Percentiles rank a stretch among this genome's conserved stretches.
phyloP scores from a whole-genome alignment of 176 grass and related monocot species.

The Elymus sibiricus region DNA sequence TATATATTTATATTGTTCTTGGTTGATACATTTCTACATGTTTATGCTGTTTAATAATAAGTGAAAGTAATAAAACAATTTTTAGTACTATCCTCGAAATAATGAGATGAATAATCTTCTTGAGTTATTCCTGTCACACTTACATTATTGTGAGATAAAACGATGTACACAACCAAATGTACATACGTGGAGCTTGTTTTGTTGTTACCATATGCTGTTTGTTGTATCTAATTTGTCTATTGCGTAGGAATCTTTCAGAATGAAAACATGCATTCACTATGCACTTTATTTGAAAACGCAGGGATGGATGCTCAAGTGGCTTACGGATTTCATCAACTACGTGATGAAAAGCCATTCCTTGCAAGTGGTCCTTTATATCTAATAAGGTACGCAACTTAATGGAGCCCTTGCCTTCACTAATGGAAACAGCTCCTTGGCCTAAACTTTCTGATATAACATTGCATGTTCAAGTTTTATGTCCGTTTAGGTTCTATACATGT shows the following conservation, averaged over 20 bases:
- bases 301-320: slow-evolving; percentile 99
- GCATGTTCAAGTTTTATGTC: not conserved
- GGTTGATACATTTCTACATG: not conserved
- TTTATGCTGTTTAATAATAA: slow-evolving; percentile 8
- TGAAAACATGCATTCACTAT: not conserved
- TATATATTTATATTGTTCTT: not conserved
- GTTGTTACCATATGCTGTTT: not conserved
- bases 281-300: slow-evolving; percentile 29
- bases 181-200: not conserved
- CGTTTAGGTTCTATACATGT: not conserved
- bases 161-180: not conserved
- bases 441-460: not conserved
- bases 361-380: slow-evolving; percentile 89
- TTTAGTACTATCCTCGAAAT: not conserved
- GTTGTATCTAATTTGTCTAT: slow-evolving; percentile 14
- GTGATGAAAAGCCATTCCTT: slow-evolving; percentile 83
- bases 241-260: not conserved
- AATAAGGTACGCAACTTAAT: slow-evolving; percentile 73
- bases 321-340: slow-evolving; percentile 93
- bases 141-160: not conserved
- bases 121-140: not conserved
- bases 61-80: not conserved
- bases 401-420: slow-evolving; percentile 6
- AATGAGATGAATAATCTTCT: slow-evolving; percentile 2
- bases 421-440: not conserved